These are phyloP conservation scores for Tetratostichococcus sp. DNA, from an alignment of 139 green algal species.

Conservation along the genomic window DNA sequence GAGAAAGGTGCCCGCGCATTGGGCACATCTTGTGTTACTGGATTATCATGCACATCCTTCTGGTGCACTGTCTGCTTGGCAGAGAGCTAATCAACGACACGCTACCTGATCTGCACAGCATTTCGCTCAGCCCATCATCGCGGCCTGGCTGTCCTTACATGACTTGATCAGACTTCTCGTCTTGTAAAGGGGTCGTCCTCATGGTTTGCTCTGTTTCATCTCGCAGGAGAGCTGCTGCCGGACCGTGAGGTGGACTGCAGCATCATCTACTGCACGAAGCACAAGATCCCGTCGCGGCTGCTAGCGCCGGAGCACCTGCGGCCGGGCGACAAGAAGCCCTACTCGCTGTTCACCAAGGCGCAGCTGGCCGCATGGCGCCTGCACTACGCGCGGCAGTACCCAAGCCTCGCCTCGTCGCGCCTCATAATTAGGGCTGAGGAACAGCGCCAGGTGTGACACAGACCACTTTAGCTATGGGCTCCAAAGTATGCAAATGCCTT, in stretches of 20 bases:
- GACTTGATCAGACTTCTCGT: no score
- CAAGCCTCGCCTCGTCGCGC: constrained; percentile 18
- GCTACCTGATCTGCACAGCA: no score
- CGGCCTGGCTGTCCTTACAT: no score
- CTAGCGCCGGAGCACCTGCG: background rate
- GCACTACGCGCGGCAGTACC: constrained; percentile 13
- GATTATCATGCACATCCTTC: no score
- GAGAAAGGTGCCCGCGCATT: background rate
- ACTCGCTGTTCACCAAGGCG: background rate
- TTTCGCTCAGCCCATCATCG: no score
- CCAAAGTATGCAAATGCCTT: no score
- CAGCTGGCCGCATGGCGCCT: constrained; percentile 1
- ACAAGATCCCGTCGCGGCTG: background rate
- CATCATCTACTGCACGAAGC: constrained; percentile 24
- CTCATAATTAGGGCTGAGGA: background rate
- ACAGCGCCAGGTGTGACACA: background rate
- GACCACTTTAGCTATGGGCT: no score
- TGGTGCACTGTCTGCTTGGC: no score
- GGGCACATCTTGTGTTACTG: no score
- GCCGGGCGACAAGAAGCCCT: background rate
- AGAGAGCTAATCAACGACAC: no score
- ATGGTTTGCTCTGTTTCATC: background rate
- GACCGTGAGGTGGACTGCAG: constrained; percentile 13
- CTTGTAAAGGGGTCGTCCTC: no score
- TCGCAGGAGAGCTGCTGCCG: background rate